A percentile compares a stretch with the other conserved stretches of the same genome.
Conservation (phyloP, 75 land plant species). For the Cupressus sempervirens region DNA sequence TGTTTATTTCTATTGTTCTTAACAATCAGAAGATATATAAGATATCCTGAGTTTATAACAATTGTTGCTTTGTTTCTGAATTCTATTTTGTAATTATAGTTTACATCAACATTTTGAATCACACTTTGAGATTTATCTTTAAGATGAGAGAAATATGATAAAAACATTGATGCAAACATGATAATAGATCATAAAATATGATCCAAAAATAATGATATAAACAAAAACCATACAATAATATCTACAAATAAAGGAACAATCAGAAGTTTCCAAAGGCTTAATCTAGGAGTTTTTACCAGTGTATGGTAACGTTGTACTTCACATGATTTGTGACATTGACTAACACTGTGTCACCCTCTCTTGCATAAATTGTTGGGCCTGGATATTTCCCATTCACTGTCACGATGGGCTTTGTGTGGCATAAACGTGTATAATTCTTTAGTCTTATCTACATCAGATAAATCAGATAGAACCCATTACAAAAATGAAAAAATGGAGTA, state of each 20-base stretch:
- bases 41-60: too few relatives aligned
- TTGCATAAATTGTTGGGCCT: constrained; percentile 16
- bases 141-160: too few relatives aligned
- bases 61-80: too few relatives aligned
- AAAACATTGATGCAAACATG: too few relatives aligned
- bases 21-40: too few relatives aligned
- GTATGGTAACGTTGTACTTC: constrained; percentile 16
- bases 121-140: too few relatives aligned
- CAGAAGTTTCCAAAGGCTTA: neutral
- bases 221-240: too few relatives aligned
- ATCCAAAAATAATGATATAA: too few relatives aligned
- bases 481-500: neutral
- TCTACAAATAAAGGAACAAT: neutral
- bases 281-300: constrained; percentile 4
- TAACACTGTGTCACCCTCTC: constrained; percentile 25
- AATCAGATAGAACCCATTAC: neutral
- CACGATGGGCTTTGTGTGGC: constrained; percentile 15
- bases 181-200: too few relatives aligned
- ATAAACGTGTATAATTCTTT: neutral
- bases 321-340: constrained; percentile 24
- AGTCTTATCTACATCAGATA: neutral
- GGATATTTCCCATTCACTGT: constrained; percentile 24
- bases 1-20: too few relatives aligned
- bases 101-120: too few relatives aligned
- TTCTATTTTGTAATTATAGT: too few relatives aligned